These are phyloP conservation scores for Triticum timopheevii DNA, from an alignment of 176 grass and related monocot genomes.

Conservation along the genomic window DNA sequence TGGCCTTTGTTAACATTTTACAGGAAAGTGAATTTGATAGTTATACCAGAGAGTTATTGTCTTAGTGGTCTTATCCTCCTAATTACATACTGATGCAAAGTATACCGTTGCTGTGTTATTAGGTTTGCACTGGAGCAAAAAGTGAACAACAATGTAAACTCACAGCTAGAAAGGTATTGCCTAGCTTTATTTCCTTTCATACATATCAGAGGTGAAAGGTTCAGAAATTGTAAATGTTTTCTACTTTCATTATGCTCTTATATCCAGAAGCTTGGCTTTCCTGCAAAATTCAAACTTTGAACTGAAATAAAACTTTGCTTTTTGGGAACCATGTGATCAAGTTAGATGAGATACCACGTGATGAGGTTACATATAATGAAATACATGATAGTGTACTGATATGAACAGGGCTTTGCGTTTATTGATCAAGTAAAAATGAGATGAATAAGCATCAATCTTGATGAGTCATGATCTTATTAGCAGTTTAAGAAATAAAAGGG, in stretches of 20 bases:
- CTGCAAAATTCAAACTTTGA: conserved; percentile 41
- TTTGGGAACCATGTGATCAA: too few relatives aligned
- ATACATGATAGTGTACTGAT: too few relatives aligned
- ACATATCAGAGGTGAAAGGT: background rate
- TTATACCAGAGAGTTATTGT: background rate
- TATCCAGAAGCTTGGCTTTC: conserved; percentile 28
- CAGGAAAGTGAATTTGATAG: background rate
- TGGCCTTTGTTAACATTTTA: background rate
- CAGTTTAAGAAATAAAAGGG: too few relatives aligned
- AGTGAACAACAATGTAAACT: conserved; percentile 73
- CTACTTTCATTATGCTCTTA: background rate
- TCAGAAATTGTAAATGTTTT: conserved; percentile 7
- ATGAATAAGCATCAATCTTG: too few relatives aligned
- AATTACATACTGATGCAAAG: background rate
- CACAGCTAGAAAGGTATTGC: conserved; percentile 54
- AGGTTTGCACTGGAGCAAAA: conserved; percentile 82
- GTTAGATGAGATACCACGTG: too few relatives aligned
- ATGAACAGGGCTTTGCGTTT: too few relatives aligned
- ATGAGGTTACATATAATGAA: too few relatives aligned
- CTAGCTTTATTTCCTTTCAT: background rate
- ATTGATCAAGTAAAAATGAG: too few relatives aligned
- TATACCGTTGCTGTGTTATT: background rate
- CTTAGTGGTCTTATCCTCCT: background rate
- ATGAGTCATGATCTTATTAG: too few relatives aligned
- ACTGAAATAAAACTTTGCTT: too few relatives aligned